Conservation (phyloP, 176 grass and related monocot genomes). For the Oryza meyeriana region DNA sequence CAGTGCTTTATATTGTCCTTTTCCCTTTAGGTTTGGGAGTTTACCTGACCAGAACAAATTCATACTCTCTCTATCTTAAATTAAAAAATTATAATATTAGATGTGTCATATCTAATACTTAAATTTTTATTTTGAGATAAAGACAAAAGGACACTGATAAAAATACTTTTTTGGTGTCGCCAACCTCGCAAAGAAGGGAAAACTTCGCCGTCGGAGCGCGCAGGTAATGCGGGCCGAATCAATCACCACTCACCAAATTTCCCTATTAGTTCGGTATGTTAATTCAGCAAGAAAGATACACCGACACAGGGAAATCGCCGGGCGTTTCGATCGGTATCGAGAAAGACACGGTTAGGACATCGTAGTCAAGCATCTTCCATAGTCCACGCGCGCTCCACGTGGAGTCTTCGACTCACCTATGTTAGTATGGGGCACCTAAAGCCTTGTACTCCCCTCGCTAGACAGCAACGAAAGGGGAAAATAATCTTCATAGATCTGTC, state of each 20-base stretch:
- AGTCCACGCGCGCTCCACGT: background rate
- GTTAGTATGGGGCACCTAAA: no score
- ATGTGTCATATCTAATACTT: no score
- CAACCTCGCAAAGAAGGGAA: background rate
- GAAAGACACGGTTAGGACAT: background rate
- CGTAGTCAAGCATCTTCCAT: background rate
- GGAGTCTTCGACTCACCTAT: background rate
- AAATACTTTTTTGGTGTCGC: background rate
- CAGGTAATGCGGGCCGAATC: background rate
- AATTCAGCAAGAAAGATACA: background rate
- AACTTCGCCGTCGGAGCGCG: background rate
- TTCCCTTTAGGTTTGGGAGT: background rate
- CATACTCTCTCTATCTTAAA: background rate
- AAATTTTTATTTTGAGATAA: no score
- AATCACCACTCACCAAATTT: background rate
- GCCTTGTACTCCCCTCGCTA: background rate
- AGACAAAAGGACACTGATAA: background rate
- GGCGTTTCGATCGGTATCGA: background rate
- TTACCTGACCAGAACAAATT: background rate
- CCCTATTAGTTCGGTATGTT: background rate
- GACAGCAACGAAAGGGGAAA: no score
- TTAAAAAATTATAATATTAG: no score
- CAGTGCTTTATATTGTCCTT: background rate
- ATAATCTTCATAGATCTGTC: background rate
- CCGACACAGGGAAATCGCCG: background rate